Percentiles rank a stretch among this genome's conserved stretches.
These are phyloP conservation scores for Rhizophora apiculata DNA, from an alignment of 345 rosid genomes.

Conservation along the genomic window DNA sequence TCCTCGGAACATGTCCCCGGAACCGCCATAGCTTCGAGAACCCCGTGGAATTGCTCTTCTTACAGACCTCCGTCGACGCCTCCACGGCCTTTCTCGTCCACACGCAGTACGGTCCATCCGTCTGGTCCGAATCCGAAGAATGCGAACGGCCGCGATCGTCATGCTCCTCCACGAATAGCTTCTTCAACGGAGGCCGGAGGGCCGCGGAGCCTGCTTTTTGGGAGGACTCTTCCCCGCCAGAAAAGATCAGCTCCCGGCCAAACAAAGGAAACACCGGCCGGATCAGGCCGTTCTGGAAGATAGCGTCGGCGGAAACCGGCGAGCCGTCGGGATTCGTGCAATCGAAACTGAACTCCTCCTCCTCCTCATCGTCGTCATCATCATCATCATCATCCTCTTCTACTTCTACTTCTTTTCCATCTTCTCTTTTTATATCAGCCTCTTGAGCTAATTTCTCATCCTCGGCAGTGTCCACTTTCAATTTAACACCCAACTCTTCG, in stretches of 20 bases:
- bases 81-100: constrained; percentile 34
- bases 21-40: constrained; percentile 52
- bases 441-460: background rate
- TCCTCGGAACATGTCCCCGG: constrained; percentile 34
- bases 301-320: constrained; percentile 40
- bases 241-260: constrained; percentile 30
- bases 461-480: background rate
- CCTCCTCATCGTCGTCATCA: constrained; percentile 15
- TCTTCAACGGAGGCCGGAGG: constrained; percentile 25
- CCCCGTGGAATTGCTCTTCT: constrained; percentile 59
- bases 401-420: too few species aligned
- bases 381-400: background rate
- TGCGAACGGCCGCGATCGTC: background rate
- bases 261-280: constrained; percentile 45
- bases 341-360: constrained; percentile 44
- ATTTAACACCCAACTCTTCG: background rate
- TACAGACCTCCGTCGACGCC: constrained; percentile 29
- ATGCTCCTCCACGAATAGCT: constrained; percentile 28
- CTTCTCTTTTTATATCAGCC: too few species aligned
- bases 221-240: background rate
- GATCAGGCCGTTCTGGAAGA: constrained; percentile 47
- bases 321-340: constrained; percentile 31
- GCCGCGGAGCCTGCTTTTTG: constrained; percentile 1
- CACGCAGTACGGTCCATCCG: constrained; percentile 39
- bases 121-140: constrained; percentile 17